Base-by-base conservation (phyloP, 2,329 filamentous ascomycete genomes). In the Neopestalotiopsis sp. region DNA sequence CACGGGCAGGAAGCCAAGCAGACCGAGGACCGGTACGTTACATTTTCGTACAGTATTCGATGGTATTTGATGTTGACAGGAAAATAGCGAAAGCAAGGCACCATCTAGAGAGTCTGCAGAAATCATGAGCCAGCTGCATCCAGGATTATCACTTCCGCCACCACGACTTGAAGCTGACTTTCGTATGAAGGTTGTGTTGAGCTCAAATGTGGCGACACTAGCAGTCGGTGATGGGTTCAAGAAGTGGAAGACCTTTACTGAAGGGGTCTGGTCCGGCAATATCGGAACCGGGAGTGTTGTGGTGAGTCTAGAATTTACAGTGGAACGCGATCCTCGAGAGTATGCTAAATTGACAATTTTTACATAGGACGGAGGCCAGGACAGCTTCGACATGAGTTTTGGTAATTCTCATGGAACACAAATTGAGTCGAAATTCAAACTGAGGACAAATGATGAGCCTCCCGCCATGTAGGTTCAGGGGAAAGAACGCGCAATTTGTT, bases 141-240 rank as follows among this genome's bases (percentile, higher is more conserved):
- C 76, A 14, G 68, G 72, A 12, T 64, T 75, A 58, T 71, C 75
- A 13, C 71, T 78, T 42, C 74, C 76, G 42, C 65, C 67, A 1
- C 77, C 76, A 28, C 67, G 66, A 5, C 59, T 78, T 3, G 73
- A 75, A 49, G 71, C 72, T 13, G 74, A 77, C 57, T 78, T 78
- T 56, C 76, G 77, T 32, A 74, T 78, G 74, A 71, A 65, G 56
- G 71, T 76, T 17, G 68, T 72, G 42, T 65, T 77, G 53, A 76
- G 70, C 65, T 20, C 76, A 1, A 72, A 75, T 45, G 74, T 72
- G 40, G 77, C 76, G 24, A 74, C 74, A 9, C 66, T 78, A 58
- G 73, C 76, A 1, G 68, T 71, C 3, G 69, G 71, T 3, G 74
- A 73, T 38, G 71, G 70, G 20, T 74, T 73, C 67, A 78, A 76